A percentile compares a stretch with the other conserved stretches of the same genome.
Evolutionary conservation across 192 early-diverging fungal genomes (phyloP).

Genomic region (Kappamyces sp.): DNA sequence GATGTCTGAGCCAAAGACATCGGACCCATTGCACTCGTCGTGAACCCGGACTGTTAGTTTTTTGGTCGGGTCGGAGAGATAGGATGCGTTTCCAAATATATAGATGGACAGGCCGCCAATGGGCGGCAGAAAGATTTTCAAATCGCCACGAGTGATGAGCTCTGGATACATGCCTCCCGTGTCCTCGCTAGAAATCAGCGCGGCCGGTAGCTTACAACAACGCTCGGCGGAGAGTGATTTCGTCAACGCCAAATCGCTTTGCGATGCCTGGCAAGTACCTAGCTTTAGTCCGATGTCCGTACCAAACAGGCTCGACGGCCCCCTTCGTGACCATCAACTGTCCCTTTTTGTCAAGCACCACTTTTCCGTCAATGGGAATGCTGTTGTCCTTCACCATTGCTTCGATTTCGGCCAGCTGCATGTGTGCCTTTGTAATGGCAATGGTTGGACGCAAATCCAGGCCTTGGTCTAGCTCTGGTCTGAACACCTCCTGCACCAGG

Average conservation of each 20-base stretch:
- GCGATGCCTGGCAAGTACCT: constrained; percentile 76
- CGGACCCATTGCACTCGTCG: constrained; percentile 86
- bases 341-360: constrained; percentile 70
- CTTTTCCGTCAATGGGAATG: constrained; percentile 71
- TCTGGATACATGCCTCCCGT: constrained; percentile 96
- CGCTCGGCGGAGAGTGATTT: constrained; percentile 73
- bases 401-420: constrained; percentile 88
- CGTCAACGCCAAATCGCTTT: constrained; percentile 76
- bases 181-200: constrained; percentile 52
- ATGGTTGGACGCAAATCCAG: constrained; percentile 85
- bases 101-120: constrained; percentile 90
- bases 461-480: constrained; percentile 56
- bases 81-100: constrained; percentile 82
- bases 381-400: constrained; percentile 54
- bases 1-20: constrained; percentile 41
- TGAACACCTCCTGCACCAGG: constrained; percentile 57
- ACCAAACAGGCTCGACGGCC: constrained; percentile 93
- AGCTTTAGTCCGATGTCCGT: constrained; percentile 7
- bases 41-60: constrained; percentile 81
- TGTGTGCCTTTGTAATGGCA: constrained; percentile 91
- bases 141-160: constrained; percentile 83
- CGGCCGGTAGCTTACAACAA: constrained; percentile 62
- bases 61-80: constrained; percentile 75
- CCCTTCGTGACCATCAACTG: constrained; percentile 82
- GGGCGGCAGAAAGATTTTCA: constrained; percentile 90